Evolutionary conservation across 257 asterid species (phyloP), one percentile per base, ranked within the genome.

Genomic region (Nicotiana otophora): DNA sequence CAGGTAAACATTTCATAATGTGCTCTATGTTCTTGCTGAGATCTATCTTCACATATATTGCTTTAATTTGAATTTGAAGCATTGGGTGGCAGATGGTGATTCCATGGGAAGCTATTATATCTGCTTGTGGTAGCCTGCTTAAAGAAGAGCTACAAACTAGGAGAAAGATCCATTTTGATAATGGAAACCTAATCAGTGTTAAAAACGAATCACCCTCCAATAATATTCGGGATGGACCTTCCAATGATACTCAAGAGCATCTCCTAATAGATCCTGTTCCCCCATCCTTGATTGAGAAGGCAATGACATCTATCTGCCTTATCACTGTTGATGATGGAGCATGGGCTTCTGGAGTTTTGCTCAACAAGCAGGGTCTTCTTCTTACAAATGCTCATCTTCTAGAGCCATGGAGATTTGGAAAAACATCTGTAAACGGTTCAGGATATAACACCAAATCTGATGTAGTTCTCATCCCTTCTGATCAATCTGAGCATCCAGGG

Each of bases 361-460:
- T 94, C 85, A 94, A 96, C 86, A 92, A 90, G 81, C 90, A 92
- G 88, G 98, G 99, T 82, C 87, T 96, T 65, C 86, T 96, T 86
- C 99, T 96, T 86, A 96, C 99, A 81, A 96, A 96, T 60, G 98
- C 98, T 87, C 99, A 96, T 87, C 97, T 96, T 81, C 88, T 96
- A 83, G 99, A 96, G 88, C 99, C 99, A 34, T 93, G 99, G 99
- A 90, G 99, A 84, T 96, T 96, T 65, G 92, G 97, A 46, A 96
- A 93, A 88, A 88, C 96, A 84, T 84, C 93, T 83, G 81, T 86
- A 17, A 87, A 84, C 81, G 85, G 88, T 80, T 93, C 90, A 77
- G 84, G 82, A 83, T 78, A 84, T 70, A 86, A 77, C 80, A 83
- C 79, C 64, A 85, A 81, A 83, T 82, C 90, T 4, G 85, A 83